Evolutionary conservation across 1,139 yeast genomes (phyloP), one percentile per base, ranked within the genome.

Genomic region (Protomyces lactucae-debilis): DNA sequence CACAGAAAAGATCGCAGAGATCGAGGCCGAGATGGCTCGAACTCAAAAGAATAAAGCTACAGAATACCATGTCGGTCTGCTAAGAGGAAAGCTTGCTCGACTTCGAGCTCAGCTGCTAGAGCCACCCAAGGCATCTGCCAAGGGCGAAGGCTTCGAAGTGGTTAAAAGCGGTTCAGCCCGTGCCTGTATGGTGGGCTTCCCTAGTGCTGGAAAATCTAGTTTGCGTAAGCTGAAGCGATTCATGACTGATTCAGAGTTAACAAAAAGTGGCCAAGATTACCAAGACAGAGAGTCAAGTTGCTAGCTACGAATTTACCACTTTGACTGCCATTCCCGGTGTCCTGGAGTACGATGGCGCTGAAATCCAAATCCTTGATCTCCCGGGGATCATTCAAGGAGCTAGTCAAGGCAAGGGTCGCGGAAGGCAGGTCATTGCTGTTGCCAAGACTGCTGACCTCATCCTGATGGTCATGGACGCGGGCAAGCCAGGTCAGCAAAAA

Each of bases 371-470:
- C 71, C 92, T 93, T 18, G 99, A 93, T 82, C 79, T 93, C 67
- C 99, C 99, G 0, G 99, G 99, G 75, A 93, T 93, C 71, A 93
- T 93, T 67, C 90, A 89, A 74, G 98, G 98, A 52, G 99, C 99
- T 14, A 82, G 96, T 36, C 97, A 89, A 73, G 99, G 99, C 72
- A 91, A 92, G 75, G 99, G 99, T 72, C 84, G 99, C 76, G 99
- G 99, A 67, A 82, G 96, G 71, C 98, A 93, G 74, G 99, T 93
- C 54, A 92, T 93, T 70, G 88, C 98, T 0, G 95, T 96, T 0
- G 96, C 97, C 0, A 63, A 69, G 75, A 93, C 99, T 0, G 91
- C 97, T 0, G 98, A 93, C 73, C 79, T 93, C 73, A 86, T 93
- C 68, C 78, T 93, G 73, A 93, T 93, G 96, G 93, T 93, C 63